Evolutionary conservation across 140 eudicot genomes (phyloP).

Genomic region (Oenanthe javanica): DNA sequence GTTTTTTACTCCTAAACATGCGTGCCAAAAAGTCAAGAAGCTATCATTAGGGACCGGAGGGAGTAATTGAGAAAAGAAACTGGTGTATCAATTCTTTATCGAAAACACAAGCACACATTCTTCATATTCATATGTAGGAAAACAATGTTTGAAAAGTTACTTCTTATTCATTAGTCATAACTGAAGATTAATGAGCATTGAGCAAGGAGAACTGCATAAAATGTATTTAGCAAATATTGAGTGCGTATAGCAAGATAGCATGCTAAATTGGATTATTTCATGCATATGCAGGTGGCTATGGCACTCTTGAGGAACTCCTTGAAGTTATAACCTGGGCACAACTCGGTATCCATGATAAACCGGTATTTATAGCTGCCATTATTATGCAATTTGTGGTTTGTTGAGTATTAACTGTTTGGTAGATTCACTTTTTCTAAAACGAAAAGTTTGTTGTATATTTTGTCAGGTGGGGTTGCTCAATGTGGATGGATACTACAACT

Average conservation of each 20-base stretch:
- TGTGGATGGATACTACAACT: constrained; percentile 79
- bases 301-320: constrained; percentile 84
- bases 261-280: background rate
- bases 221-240: background rate
- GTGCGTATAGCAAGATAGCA: background rate
- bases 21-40: no score
- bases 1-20: no score
- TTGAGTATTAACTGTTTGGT: background rate
- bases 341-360: constrained; percentile 86
- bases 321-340: constrained; percentile 97
- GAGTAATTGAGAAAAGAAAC: background rate
- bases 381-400: background rate
- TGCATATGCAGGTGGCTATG: constrained; percentile 71
- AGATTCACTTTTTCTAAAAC: background rate
- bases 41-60: no score
- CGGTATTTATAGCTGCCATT: constrained; percentile 32
- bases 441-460: constrained; percentile 1
- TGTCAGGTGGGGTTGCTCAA: constrained; percentile 76
- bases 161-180: background rate
- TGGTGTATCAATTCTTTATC: background rate
- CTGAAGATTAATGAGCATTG: background rate
- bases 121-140: background rate
- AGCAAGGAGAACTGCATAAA: background rate
- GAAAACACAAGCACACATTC: background rate
- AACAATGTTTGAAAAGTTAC: background rate